Conservation (phyloP, 352 stramenopile genomes). For the Thalassiosira sp. region DNA sequence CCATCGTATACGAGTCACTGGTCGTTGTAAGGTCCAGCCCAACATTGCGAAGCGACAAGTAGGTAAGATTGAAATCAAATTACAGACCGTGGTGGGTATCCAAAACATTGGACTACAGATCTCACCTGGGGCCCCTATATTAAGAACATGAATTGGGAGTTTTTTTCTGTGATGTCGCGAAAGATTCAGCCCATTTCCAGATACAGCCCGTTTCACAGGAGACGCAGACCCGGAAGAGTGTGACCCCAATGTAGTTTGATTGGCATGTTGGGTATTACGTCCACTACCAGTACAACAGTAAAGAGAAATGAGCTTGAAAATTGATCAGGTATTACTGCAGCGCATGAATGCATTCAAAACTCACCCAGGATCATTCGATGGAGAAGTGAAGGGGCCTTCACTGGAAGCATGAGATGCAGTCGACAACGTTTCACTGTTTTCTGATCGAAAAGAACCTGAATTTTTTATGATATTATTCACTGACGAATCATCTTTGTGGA, state of each 20-base stretch:
- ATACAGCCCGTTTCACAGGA: conserved; percentile 36
- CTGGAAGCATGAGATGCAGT: conserved; percentile 52
- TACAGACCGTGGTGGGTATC: no score
- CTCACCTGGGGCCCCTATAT: conserved; percentile 53
- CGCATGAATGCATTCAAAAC: background rate
- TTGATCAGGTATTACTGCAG: background rate
- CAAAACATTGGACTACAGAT: no score
- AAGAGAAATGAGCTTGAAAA: background rate
- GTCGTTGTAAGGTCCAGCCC: no score
- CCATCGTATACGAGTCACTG: conserved; percentile 74
- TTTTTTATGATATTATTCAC: conserved; percentile 53
- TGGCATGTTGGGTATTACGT: conserved; percentile 6
- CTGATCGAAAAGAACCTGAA: conserved; percentile 57
- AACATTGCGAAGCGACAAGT: no score
- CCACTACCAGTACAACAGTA: conserved; percentile 1
- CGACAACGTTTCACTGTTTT: conserved; percentile 54
- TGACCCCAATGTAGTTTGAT: background rate
- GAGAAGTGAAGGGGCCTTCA: conserved; percentile 23
- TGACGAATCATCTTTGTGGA: conserved; percentile 55
- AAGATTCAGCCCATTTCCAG: conserved; percentile 21
- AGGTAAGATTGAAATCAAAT: no score
- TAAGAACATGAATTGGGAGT: conserved; percentile 57
- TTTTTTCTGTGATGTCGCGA: conserved; percentile 47
- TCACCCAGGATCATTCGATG: conserved; percentile 22
- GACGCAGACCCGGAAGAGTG: conserved; percentile 27